A percentile compares a stretch with the other conserved stretches of the same genome.
These are phyloP conservation scores for Candida anglica DNA, from an alignment of 805 yeast species.

Conservation along the genomic window DNA sequence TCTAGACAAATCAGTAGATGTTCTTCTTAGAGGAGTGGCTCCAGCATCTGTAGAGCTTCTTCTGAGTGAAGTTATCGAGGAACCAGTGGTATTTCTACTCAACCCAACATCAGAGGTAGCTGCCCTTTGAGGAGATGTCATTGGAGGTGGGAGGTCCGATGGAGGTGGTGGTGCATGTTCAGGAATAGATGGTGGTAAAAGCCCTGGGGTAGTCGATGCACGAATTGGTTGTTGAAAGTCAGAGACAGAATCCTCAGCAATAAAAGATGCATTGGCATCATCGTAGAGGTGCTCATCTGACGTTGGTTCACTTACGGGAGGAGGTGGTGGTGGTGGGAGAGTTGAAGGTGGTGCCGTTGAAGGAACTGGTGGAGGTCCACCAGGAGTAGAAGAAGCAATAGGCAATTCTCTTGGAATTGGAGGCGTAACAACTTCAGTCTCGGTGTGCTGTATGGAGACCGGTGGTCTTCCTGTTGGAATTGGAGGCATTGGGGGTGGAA, in stretches of 20 bases:
- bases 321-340: constrained; percentile 7
- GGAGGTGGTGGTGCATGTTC: constrained; percentile 13
- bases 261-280: not conserved
- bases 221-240: constrained; percentile 2
- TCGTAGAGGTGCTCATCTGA: not conserved
- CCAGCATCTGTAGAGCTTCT: too few species aligned
- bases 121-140: not conserved
- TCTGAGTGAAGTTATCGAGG: too few species aligned
- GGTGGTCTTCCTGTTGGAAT: constrained; percentile 12
- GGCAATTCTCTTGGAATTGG: constrained; percentile 12
- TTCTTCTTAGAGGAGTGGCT: constrained; percentile 1
- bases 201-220: constrained; percentile 1
- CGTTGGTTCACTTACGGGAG: constrained; percentile 7
- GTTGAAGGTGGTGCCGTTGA: constrained; percentile 5
- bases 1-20: not conserved
- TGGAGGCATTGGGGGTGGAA: constrained; percentile 11
- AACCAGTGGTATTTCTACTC: constrained; percentile 8
- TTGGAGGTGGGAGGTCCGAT: constrained; percentile 7
- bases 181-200: constrained; percentile 6
- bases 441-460: not conserved
- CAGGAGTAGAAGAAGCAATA: not conserved
- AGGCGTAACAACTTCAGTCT: constrained; percentile 7
- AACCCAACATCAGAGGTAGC: not conserved
- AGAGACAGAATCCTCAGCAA: constrained; percentile 1
- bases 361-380: not conserved